phyloP scores from a whole-genome alignment of 176 grass and related monocot species.

The Paspalum vaginatum region DNA sequence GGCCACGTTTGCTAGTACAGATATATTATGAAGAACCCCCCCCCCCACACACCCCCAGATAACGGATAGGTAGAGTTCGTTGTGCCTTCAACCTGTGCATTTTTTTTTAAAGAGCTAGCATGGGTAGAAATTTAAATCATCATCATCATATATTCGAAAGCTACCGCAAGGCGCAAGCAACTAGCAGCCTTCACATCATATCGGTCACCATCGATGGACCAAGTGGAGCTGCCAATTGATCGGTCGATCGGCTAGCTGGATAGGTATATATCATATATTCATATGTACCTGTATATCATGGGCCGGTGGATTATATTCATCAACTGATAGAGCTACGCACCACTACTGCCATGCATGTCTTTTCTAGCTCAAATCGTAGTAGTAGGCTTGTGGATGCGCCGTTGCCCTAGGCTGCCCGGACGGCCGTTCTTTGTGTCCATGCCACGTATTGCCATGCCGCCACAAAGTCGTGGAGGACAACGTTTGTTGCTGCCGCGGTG shows the following conservation, averaged over 20 bases:
- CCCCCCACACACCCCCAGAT: too few relatives aligned
- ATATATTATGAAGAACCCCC: too few relatives aligned
- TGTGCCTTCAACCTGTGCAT: too few relatives aligned
- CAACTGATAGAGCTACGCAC: not conserved
- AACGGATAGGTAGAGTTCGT: too few relatives aligned
- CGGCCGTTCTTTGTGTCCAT: not conserved
- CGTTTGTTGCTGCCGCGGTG: slow-evolving; percentile 10
- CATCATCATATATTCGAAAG: too few relatives aligned
- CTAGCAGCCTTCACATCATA: not conserved
- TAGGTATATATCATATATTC: not conserved
- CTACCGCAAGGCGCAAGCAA: too few relatives aligned
- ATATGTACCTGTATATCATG: too few relatives aligned
- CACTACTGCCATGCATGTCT: not conserved
- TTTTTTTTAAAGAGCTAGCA: too few relatives aligned
- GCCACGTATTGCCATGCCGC: not conserved
- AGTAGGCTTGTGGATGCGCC: not conserved
- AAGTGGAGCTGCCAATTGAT: slow-evolving; percentile 33
- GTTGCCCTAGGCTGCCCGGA: not conserved
- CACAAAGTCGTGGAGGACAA: not conserved
- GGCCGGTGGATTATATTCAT: not conserved
- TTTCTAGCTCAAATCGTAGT: not conserved
- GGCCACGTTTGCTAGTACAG: too few relatives aligned
- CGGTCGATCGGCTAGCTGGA: slow-evolving; percentile 25
- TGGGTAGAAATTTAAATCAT: too few relatives aligned
- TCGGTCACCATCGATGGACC: slow-evolving; percentile 27